These are phyloP conservation scores for Zopfia rhizophila DNA, from an alignment of 2,329 filamentous ascomycete genomes.

Conservation along the genomic window DNA sequence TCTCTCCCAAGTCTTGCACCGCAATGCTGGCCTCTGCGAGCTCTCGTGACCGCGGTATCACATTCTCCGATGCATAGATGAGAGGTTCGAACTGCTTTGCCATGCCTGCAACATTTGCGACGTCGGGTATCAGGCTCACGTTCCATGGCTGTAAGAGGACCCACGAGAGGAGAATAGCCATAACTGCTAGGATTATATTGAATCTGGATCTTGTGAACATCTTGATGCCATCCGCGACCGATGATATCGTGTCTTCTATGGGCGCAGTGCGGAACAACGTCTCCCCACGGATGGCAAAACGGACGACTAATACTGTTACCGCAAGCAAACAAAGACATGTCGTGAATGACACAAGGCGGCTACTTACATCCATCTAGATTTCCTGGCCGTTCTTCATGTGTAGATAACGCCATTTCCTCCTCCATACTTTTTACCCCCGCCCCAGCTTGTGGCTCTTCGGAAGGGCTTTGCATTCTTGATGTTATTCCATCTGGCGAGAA, in stretches of 20 bases:
- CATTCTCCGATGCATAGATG: slow-evolving; percentile 93
- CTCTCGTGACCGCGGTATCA: slow-evolving; percentile 84
- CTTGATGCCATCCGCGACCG: slow-evolving; percentile 69
- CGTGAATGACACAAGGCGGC: slow-evolving; percentile 2
- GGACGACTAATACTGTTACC: slow-evolving; percentile 72
- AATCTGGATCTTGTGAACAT: slow-evolving; percentile 75
- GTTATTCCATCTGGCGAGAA: slow-evolving; percentile 44
- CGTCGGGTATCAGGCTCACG: slow-evolving; percentile 77
- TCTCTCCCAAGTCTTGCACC: slow-evolving; percentile 94
- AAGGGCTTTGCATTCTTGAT: slow-evolving; percentile 47
- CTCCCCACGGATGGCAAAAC: slow-evolving; percentile 87
- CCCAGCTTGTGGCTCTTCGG: slow-evolving; percentile 33
- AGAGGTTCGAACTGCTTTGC: slow-evolving; percentile 93
- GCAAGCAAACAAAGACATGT: slow-evolving; percentile 17
- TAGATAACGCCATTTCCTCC: slow-evolving; percentile 38
- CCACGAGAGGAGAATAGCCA: slow-evolving; percentile 72
- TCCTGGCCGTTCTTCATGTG: slow-evolving; percentile 35
- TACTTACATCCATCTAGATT: slow-evolving; percentile 49
- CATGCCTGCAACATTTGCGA: slow-evolving; percentile 89
- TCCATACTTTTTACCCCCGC: slow-evolving; percentile 26
- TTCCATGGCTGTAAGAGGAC: slow-evolving; percentile 73
- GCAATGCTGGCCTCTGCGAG: slow-evolving; percentile 91
- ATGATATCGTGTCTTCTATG: slow-evolving; percentile 77
- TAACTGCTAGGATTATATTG: slow-evolving; percentile 70
- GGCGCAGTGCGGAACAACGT: slow-evolving; percentile 88